phyloP scores from a whole-genome alignment of 768 basidiomycete genomes.

The Asterophora parasitica region DNA sequence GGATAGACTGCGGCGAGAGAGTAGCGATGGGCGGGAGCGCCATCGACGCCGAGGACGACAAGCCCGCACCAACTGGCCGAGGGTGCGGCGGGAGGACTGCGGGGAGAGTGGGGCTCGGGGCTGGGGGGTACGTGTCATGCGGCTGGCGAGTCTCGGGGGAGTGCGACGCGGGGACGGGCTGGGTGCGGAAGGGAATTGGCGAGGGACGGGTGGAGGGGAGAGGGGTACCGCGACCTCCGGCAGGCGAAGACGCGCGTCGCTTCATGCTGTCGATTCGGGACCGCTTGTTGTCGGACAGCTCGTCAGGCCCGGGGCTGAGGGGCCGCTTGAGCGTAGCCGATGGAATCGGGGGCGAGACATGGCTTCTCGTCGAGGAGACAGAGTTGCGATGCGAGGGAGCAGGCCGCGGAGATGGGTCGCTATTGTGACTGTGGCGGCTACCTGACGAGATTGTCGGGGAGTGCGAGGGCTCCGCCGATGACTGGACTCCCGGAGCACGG shows the following conservation, averaged over 20 bases:
- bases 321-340: constrained; percentile 56
- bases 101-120: constrained; percentile 52
- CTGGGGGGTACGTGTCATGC: constrained; percentile 42
- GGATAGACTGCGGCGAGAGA: constrained; percentile 55
- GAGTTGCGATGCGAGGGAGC: constrained; percentile 58
- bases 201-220: constrained; percentile 60
- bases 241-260: constrained; percentile 48
- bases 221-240: constrained; percentile 48
- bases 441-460: constrained; percentile 58
- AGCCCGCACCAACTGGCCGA: constrained; percentile 58
- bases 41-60: constrained; percentile 33
- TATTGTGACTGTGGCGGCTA: constrained; percentile 47
- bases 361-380: constrained; percentile 60
- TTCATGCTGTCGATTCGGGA: constrained; percentile 52
- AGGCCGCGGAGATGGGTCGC: constrained; percentile 45
- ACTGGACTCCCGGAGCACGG: constrained; percentile 29
- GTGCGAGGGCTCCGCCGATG: constrained; percentile 35
- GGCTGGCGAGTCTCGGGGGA: constrained; percentile 62
- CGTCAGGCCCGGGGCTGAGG: constrained; percentile 63
- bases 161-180: constrained; percentile 48
- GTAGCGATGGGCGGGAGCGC: constrained; percentile 70
- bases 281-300: constrained; percentile 50
- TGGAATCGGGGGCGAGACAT: constrained; percentile 54
- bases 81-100: constrained; percentile 70
- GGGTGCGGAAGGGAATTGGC: constrained; percentile 69